Percentiles rank a stretch among this genome's conserved stretches.
Evolutionary conservation across 225 moss, liverwort and hornwort genomes (phyloP).

Genomic region (Straminergon stramineum): DNA sequence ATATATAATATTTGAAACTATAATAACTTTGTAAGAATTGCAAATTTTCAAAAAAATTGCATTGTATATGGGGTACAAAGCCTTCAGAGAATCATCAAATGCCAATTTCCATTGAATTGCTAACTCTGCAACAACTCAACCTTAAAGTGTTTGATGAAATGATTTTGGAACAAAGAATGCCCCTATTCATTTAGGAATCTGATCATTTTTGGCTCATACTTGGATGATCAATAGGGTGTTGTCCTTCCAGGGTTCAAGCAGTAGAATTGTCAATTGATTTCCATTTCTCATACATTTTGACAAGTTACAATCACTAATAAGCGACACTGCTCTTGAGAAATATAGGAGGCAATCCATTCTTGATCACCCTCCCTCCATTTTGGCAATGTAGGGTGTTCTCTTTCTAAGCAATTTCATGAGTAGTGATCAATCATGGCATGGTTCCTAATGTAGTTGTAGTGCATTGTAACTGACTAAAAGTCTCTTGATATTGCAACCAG

Average conservation of each 20-base stretch:
- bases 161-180: background rate
- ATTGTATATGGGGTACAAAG: background rate
- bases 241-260: too few relatives aligned
- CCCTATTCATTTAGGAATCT: background rate
- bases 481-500: too few relatives aligned
- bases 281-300: background rate
- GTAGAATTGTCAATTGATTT: background rate
- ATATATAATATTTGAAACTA: background rate
- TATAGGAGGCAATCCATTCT: too few relatives aligned
- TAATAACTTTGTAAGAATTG: background rate
- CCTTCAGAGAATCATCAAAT: background rate
- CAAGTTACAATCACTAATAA: background rate
- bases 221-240: background rate
- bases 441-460: too few relatives aligned
- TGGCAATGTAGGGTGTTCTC: too few relatives aligned
- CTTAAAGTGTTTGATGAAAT: background rate
- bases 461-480: too few relatives aligned
- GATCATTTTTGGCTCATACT: background rate
- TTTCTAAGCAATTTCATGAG: too few relatives aligned
- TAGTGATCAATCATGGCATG: too few relatives aligned
- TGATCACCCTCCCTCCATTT: too few relatives aligned
- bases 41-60: too few relatives aligned
- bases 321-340: background rate
- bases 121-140: background rate
- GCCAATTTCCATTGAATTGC: background rate